Conservation (phyloP, 2,329 filamentous ascomycete species). For the Penicillium palitans region DNA sequence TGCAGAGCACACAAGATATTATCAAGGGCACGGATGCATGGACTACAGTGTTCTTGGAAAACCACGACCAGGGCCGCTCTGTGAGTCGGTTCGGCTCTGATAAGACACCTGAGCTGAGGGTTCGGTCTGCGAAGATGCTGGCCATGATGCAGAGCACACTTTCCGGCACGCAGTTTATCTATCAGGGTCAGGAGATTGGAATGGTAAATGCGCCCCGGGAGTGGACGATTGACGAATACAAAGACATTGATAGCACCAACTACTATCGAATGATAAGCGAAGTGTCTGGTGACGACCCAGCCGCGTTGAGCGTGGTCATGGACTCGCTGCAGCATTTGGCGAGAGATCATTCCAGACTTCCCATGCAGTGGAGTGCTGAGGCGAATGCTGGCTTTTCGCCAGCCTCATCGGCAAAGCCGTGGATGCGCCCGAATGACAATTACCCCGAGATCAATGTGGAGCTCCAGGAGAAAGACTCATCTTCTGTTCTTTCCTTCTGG, state of each 20-base stretch:
- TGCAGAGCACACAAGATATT: conserved; percentile 53
- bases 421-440: conserved; percentile 63
- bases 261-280: conserved; percentile 46
- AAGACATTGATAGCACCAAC: conserved; percentile 48
- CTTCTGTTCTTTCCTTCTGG: conserved; percentile 62
- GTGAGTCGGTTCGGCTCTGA: conserved; percentile 56
- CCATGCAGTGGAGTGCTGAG: conserved; percentile 64
- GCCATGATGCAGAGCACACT: conserved; percentile 51
- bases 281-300: conserved; percentile 36
- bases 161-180: conserved; percentile 59
- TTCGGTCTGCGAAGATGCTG: conserved; percentile 54
- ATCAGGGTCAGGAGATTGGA: conserved; percentile 63
- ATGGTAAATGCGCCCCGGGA: conserved; percentile 55
- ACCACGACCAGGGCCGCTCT: conserved; percentile 62
- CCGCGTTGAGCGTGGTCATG: conserved; percentile 48
- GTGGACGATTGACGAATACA: conserved; percentile 51
- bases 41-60: conserved; percentile 64
- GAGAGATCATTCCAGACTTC: conserved; percentile 63
- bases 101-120: conserved; percentile 49
- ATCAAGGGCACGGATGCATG: conserved; percentile 51
- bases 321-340: conserved; percentile 58
- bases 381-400: conserved; percentile 67
- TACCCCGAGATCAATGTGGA: conserved; percentile 43
- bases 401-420: conserved; percentile 50
- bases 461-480: conserved; percentile 49